A percentile compares a stretch with the other conserved stretches of the same genome.
Conservation (phyloP, 805 yeast species). For the Nakazawaea wyomingensis region DNA sequence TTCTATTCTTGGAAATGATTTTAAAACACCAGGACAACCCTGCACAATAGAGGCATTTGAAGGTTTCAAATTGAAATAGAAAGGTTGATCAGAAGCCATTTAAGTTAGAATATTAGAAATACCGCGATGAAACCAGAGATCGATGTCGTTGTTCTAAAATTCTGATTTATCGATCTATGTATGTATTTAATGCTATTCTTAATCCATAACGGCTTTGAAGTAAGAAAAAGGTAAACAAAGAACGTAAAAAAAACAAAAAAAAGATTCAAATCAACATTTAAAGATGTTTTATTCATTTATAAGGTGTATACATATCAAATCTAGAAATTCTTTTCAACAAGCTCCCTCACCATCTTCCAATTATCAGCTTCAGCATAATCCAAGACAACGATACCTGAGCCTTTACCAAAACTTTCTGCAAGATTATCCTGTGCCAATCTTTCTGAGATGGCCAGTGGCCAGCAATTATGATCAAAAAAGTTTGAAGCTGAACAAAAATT, state of each 20-base stretch:
- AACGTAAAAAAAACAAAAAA: too few relatives aligned
- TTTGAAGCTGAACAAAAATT: conserved; percentile 74
- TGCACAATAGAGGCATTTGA: conserved; percentile 47
- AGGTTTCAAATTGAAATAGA: conserved; percentile 36
- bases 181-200: too few relatives aligned
- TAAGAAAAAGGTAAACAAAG: too few relatives aligned
- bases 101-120: neutral
- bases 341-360: conserved; percentile 49
- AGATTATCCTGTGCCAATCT: conserved; percentile 41
- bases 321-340: conserved; percentile 47
- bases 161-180: too few relatives aligned
- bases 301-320: neutral
- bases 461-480: conserved; percentile 63
- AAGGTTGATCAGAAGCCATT: conserved; percentile 8
- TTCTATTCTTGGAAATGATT: conserved; percentile 54
- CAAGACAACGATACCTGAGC: conserved; percentile 60
- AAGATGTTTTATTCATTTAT: too few relatives aligned
- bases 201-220: too few relatives aligned
- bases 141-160: too few relatives aligned
- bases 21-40: conserved; percentile 68
- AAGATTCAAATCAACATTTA: too few relatives aligned
- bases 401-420: conserved; percentile 44
- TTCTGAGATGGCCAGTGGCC: conserved; percentile 67
- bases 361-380: conserved; percentile 61
- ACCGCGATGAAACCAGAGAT: too few relatives aligned